Conservation (phyloP, 1,284 basidiomycete species). For the Ustilago tritici region DNA sequence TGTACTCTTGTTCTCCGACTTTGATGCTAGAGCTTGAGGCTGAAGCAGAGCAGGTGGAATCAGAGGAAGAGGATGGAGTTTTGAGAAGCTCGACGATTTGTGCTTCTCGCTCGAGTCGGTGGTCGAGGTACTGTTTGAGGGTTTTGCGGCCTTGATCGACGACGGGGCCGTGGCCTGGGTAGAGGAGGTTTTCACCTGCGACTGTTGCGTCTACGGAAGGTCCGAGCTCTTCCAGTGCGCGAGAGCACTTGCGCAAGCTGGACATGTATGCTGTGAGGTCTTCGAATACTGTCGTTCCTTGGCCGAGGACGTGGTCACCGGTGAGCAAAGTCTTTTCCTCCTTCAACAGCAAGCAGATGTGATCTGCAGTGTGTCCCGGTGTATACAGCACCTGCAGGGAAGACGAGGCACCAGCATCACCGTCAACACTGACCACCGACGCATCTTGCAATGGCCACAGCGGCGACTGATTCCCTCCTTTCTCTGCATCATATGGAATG, state of each 20-base stretch:
- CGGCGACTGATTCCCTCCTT: slow-evolving; percentile 15
- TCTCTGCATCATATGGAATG: slow-evolving; percentile 71
- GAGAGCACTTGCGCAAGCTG: slow-evolving; percentile 77
- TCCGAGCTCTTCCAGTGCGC: slow-evolving; percentile 67
- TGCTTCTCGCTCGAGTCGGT: slow-evolving; percentile 83
- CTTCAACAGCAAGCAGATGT: slow-evolving; percentile 74
- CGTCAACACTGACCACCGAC: slow-evolving; percentile 29
- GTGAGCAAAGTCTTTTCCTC: slow-evolving; percentile 78
- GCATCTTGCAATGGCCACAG: slow-evolving; percentile 44
- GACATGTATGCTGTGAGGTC: slow-evolving; percentile 81
- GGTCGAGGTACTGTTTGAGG: slow-evolving; percentile 81
- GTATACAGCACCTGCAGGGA: slow-evolving; percentile 78
- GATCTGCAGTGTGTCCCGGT: slow-evolving; percentile 91
- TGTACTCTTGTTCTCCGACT: slow-evolving; percentile 12
- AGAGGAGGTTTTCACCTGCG: slow-evolving; percentile 72
- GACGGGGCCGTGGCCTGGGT: slow-evolving; percentile 89
- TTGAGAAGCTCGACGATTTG: slow-evolving; percentile 79
- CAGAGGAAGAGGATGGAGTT: slow-evolving; percentile 70
- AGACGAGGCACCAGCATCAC: slow-evolving; percentile 19
- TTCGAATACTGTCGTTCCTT: slow-evolving; percentile 90
- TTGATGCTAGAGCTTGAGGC: slow-evolving; percentile 3
- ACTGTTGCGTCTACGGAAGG: slow-evolving; percentile 31
- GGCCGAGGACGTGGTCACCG: slow-evolving; percentile 89
- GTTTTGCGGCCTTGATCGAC: slow-evolving; percentile 74
- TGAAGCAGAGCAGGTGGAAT: slow-evolving; percentile 7